These are phyloP conservation scores for Ogataea saltuana DNA, from an alignment of 805 yeast species.

Conservation along the genomic window DNA sequence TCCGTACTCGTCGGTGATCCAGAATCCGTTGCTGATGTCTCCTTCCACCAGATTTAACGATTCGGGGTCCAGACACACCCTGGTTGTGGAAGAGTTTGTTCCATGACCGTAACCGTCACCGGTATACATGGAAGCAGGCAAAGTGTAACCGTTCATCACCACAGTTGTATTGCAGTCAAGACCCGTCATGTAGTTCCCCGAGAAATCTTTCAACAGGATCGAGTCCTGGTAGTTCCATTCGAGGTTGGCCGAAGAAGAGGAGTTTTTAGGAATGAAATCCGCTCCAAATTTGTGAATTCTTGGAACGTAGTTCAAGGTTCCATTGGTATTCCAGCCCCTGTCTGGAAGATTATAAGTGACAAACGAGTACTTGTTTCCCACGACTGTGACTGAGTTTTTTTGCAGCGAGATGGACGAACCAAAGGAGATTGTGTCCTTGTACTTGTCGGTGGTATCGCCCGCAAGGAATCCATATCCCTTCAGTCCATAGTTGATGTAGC, in stretches of 20 bases:
- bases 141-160: constrained; percentile 24
- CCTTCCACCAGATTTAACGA: constrained; percentile 31
- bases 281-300: constrained; percentile 30
- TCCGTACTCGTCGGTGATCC: constrained; percentile 38
- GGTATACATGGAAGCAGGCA: constrained; percentile 31
- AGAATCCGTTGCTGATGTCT: constrained; percentile 34
- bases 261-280: constrained; percentile 27
- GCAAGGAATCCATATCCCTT: constrained; percentile 32
- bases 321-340: constrained; percentile 37
- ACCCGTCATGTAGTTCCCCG: constrained; percentile 33
- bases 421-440: constrained; percentile 35
- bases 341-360: constrained; percentile 35
- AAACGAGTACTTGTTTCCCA: constrained; percentile 30
- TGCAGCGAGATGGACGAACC: constrained; percentile 35
- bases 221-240: constrained; percentile 33
- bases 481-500: constrained; percentile 30
- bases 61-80: constrained; percentile 36
- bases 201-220: constrained; percentile 33
- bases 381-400: constrained; percentile 24
- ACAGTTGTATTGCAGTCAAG: constrained; percentile 33
- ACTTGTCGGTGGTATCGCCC: constrained; percentile 31
- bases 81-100: constrained; percentile 24
- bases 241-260: constrained; percentile 25
- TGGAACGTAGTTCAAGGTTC: constrained; percentile 32
- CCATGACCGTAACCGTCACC: constrained; percentile 37